A percentile compares a stretch with the other conserved stretches of the same genome.
Conservation (phyloP, 1,284 basidiomycete genomes). For the Entoloma clypeatum region DNA sequence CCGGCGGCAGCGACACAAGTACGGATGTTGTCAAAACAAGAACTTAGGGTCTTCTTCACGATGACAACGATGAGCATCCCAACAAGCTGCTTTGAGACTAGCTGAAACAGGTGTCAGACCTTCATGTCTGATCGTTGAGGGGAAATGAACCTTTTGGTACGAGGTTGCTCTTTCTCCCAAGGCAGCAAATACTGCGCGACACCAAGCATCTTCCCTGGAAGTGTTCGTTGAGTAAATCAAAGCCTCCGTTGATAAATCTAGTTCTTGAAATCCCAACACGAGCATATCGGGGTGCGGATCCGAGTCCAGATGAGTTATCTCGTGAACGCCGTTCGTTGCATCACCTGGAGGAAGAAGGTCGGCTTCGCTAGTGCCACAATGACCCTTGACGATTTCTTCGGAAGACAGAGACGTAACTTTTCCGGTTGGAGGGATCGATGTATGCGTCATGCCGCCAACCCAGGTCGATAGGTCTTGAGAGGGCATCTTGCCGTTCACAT, state of each 20-base stretch:
- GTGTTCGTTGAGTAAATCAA: slow-evolving; percentile 62
- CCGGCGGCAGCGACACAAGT: slow-evolving; percentile 57
- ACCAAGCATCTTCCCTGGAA: slow-evolving; percentile 66
- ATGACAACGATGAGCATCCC: slow-evolving; percentile 70
- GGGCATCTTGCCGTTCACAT: slow-evolving; percentile 71
- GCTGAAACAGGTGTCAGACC: slow-evolving; percentile 33
- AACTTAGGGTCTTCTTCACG: slow-evolving; percentile 48
- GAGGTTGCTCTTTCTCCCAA: slow-evolving; percentile 60
- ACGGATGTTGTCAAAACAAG: slow-evolving; percentile 50
- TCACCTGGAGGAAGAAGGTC: background rate
- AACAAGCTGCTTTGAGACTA: slow-evolving; percentile 71
- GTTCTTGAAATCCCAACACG: slow-evolving; percentile 71
- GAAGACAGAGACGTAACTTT: slow-evolving; percentile 25
- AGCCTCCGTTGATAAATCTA: slow-evolving; percentile 72
- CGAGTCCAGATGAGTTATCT: slow-evolving; percentile 21
- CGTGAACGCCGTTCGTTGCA: background rate
- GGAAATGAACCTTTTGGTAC: slow-evolving; percentile 59
- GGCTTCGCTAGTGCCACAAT: slow-evolving; percentile 20
- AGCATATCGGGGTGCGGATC: slow-evolving; percentile 58
- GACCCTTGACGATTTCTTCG: slow-evolving; percentile 22
- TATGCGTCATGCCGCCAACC: slow-evolving; percentile 24
- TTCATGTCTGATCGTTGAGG: background rate
- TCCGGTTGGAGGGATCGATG: slow-evolving; percentile 21
- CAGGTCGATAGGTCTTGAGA: slow-evolving; percentile 57
- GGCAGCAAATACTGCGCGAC: slow-evolving; percentile 55